Conservation (phyloP, 2,329 filamentous ascomycete genomes). For the Exophiala lecanii-corni region DNA sequence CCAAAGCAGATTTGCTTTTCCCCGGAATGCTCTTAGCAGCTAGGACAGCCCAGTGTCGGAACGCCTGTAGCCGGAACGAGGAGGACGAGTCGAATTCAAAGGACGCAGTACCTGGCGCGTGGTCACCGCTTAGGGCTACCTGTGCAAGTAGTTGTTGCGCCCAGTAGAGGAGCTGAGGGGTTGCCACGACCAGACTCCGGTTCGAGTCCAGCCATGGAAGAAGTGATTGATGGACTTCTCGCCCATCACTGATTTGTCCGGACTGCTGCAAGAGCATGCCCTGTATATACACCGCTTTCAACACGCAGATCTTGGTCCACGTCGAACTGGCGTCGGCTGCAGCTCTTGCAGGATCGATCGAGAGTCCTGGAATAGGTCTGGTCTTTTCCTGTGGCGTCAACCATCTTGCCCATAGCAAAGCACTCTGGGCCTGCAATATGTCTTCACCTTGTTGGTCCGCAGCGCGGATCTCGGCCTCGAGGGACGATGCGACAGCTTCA, state of each 20-base stretch:
- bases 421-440: constrained; percentile 72
- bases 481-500: constrained; percentile 31
- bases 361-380: constrained; percentile 16
- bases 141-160: constrained; percentile 72
- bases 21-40: constrained; percentile 7
- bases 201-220: constrained; percentile 54
- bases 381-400: constrained; percentile 8
- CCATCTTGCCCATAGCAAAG: constrained; percentile 59
- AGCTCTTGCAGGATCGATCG: constrained; percentile 16
- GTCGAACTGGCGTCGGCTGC: constrained; percentile 36
- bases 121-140: constrained; percentile 60
- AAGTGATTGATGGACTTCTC: constrained; percentile 62
- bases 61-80: constrained; percentile 43
- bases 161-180: constrained; percentile 70
- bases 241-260: constrained; percentile 48
- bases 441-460: constrained; percentile 44
- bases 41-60: constrained; percentile 41
- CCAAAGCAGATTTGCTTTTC: constrained; percentile 8
- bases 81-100: constrained; percentile 4
- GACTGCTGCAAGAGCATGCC: constrained; percentile 47
- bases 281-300: constrained; percentile 74
- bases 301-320: constrained; percentile 77
- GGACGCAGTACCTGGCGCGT: constrained; percentile 11
- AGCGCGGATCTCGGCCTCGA: constrained; percentile 18
- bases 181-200: constrained; percentile 39